Evolutionary conservation across 2,329 filamentous ascomycete species (phyloP).

Genomic region (Cercospora sp.): DNA sequence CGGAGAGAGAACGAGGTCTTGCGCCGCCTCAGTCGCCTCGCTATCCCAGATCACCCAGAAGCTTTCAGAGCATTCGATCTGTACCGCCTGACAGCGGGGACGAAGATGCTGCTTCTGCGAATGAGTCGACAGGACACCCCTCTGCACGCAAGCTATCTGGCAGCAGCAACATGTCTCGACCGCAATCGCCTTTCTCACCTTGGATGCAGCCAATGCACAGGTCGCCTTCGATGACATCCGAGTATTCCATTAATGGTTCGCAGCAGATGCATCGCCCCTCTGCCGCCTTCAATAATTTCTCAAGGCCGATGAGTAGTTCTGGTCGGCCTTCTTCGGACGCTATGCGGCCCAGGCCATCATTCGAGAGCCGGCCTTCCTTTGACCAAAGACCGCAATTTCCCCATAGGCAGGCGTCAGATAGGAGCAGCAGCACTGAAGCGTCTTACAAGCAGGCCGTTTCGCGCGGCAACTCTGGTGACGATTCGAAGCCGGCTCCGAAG

Average conservation of each 20-base stretch:
- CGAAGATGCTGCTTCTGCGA: slow-evolving; percentile 62
- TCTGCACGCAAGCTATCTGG: slow-evolving; percentile 79
- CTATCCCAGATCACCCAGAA: slow-evolving; percentile 46
- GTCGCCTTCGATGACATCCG: slow-evolving; percentile 83
- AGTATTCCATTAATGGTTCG: slow-evolving; percentile 65
- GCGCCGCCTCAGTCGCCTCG: slow-evolving; percentile 40
- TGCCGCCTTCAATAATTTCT: slow-evolving; percentile 69
- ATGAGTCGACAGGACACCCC: slow-evolving; percentile 57
- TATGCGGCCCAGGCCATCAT: slow-evolving; percentile 39
- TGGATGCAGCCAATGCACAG: slow-evolving; percentile 64
- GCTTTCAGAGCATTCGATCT: slow-evolving; percentile 49
- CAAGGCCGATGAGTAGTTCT: slow-evolving; percentile 78
- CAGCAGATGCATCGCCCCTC: slow-evolving; percentile 24
- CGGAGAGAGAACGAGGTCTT: slow-evolving; percentile 32
- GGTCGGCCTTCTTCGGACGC: slow-evolving; percentile 43
- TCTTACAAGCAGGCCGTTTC: slow-evolving; percentile 30
- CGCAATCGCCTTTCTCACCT: slow-evolving; percentile 65
- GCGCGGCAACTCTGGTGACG: slow-evolving; percentile 45
- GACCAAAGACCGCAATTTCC: slow-evolving; percentile 30
- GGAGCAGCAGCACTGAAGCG: slow-evolving; percentile 32
- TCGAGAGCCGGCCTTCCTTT: slow-evolving; percentile 37
- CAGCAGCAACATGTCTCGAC: slow-evolving; percentile 63
- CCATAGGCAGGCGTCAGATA: slow-evolving; percentile 29
- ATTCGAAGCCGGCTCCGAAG: slow-evolving; percentile 17
- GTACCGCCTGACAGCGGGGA: slow-evolving; percentile 57